Percentiles rank a stretch among this genome's conserved stretches.
Conservation (phyloP, 306 rosid species). For the Vigna nakashimae region DNA sequence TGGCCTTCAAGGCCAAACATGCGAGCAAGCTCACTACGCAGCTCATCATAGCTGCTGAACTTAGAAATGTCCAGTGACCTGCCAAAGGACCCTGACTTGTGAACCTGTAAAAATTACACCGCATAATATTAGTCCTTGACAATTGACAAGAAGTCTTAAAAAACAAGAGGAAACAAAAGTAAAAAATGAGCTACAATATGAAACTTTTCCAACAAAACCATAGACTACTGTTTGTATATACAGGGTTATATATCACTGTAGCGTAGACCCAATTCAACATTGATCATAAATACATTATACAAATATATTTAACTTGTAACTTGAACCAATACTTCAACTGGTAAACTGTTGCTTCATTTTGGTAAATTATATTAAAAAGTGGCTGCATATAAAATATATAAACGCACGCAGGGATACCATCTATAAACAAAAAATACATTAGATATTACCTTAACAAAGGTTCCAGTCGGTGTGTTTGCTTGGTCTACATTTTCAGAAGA, state of each 20-base stretch:
- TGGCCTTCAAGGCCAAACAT: constrained; percentile 92
- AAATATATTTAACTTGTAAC: constrained; percentile 17
- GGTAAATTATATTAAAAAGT: constrained; percentile 15
- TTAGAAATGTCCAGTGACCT: constrained; percentile 86
- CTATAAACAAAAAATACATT: constrained; percentile 5
- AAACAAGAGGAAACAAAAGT: not conserved
- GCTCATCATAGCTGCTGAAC: constrained; percentile 88
- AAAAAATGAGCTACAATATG: not conserved
- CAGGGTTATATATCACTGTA: not conserved
- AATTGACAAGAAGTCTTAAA: not conserved
- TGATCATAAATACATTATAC: not conserved
- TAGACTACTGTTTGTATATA: not conserved
- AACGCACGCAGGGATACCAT: not conserved
- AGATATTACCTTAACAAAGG: constrained; percentile 81
- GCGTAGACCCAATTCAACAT: constrained; percentile 18
- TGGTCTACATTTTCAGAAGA: constrained; percentile 77
- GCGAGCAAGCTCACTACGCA: constrained; percentile 85
- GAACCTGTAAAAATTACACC: constrained; percentile 62
- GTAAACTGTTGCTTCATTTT: not conserved
- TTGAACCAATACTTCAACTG: constrained; percentile 10
- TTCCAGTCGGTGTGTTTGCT: constrained; percentile 66
- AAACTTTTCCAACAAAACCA: constrained; percentile 21
- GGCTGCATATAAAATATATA: constrained; percentile 15
- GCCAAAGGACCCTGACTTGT: constrained; percentile 75
- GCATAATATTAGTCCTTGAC: not conserved